Evolutionary conservation across 1,284 basidiomycete genomes (phyloP).

Genomic region (Cryptococcus jaspeensis): DNA sequence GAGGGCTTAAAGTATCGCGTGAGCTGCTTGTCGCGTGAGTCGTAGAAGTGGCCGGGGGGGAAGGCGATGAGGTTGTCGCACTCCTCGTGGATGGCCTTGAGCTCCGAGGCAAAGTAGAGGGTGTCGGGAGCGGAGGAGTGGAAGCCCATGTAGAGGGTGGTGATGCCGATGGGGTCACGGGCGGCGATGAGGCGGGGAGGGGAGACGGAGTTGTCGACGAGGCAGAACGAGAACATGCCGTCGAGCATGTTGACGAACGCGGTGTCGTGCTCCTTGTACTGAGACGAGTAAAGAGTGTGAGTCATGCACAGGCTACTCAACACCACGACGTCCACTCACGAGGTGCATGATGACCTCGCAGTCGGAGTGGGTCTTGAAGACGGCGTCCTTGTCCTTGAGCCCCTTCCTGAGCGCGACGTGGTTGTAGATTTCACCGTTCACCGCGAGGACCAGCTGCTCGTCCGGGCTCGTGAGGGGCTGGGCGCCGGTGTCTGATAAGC

Average conservation of each 20-base stretch:
- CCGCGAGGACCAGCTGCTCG: conserved; percentile 79
- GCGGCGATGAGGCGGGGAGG: conserved; percentile 92
- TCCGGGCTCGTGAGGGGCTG: conserved; percentile 91
- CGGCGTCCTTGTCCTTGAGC: conserved; percentile 61
- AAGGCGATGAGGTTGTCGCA: conserved; percentile 95
- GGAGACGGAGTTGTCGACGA: conserved; percentile 86
- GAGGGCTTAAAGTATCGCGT: conserved; percentile 79
- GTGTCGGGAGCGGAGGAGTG: conserved; percentile 78
- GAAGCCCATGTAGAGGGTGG: conserved; percentile 96
- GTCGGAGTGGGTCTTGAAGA: conserved; percentile 97
- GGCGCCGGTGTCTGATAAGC: conserved; percentile 79
- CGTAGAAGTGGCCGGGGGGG: conserved; percentile 95
- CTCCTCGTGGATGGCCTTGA: conserved; percentile 88
- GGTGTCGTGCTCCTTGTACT: conserved; percentile 83
- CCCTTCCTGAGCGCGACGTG: conserved; percentile 76
- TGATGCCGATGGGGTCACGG: conserved; percentile 96
- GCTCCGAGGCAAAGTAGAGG: conserved; percentile 91
- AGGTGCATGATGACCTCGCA: conserved; percentile 96
- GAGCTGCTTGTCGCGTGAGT: conserved; percentile 72
- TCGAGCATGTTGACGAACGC: conserved; percentile 77
- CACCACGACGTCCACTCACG: conserved; percentile 55
- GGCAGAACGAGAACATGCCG: conserved; percentile 98
- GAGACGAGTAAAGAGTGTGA: conserved; percentile 1
- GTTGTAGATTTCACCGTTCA: conserved; percentile 99
- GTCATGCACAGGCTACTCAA: not conserved